phyloP scores from a whole-genome alignment of 257 asterid species.

The Plectranthus barbatus region DNA sequence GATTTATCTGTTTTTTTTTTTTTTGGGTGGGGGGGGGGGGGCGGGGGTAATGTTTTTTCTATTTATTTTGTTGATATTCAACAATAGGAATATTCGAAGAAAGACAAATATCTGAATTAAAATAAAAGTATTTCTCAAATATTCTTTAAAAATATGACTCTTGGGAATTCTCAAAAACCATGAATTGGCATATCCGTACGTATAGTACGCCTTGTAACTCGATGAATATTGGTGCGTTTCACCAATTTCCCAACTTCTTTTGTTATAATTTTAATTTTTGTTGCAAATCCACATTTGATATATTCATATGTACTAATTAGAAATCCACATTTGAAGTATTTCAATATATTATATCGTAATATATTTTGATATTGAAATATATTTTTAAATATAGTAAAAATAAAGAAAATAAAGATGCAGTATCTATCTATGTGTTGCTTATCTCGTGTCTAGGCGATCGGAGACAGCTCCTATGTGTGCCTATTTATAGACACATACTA shows the following conservation, averaged over 20 bases:
- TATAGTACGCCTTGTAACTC: slow-evolving; percentile 11
- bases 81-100: slow-evolving; percentile 1
- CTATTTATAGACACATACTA: no score
- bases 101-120: background rate
- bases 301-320: background rate
- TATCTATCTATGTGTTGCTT: no score
- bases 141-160: slow-evolving; percentile 4
- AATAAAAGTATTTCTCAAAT: background rate
- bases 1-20: slow-evolving; percentile 4
- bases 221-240: background rate
- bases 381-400: no score
- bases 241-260: background rate
- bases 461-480: no score
- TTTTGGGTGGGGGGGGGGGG: no score
- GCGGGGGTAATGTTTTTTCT: no score
- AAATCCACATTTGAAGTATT: no score
- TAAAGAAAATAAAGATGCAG: no score
- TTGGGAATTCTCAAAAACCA: slow-evolving; percentile 17
- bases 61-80: background rate
- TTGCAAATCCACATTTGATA: background rate
- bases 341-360: no score
- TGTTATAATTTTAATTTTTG: background rate
- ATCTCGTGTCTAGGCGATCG: no score
- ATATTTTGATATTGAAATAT: no score
- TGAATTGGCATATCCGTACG: background rate